Percentiles rank a stretch among this genome's conserved stretches.
These are phyloP conservation scores for Coniferiporia sulphurascens DNA, from an alignment of 1,284 basidiomycete genomes.

Conservation along the genomic window DNA sequence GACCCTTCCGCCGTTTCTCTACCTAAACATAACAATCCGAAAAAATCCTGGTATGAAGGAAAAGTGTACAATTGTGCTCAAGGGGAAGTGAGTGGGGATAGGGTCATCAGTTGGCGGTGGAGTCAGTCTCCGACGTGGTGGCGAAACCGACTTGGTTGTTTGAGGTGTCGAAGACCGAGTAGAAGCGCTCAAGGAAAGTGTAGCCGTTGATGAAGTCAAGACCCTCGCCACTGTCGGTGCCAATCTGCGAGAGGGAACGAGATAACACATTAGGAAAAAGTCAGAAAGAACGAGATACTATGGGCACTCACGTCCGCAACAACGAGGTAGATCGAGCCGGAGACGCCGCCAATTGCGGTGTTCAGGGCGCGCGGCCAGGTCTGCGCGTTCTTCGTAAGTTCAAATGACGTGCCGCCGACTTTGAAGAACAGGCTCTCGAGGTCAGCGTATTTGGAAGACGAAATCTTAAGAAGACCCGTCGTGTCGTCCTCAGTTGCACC, in stretches of 20 bases:
- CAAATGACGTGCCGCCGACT: constrained; percentile 17
- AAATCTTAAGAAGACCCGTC: constrained; percentile 18
- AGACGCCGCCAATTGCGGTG: constrained; percentile 16
- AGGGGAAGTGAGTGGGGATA: neutral
- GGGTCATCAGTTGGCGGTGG: neutral
- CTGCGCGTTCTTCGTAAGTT: constrained; percentile 21
- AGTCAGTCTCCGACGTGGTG: constrained; percentile 17
- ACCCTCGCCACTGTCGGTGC: neutral
- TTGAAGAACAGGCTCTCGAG: constrained; percentile 19
- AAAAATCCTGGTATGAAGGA: neutral
- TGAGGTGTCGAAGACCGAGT: constrained; percentile 19
- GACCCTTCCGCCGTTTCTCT: neutral
- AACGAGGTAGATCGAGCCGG: constrained; percentile 18
- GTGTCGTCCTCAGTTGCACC: constrained; percentile 13
- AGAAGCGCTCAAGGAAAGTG: constrained; percentile 20
- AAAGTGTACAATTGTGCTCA: neutral
- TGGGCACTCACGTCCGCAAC: constrained; percentile 6
- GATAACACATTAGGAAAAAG: neutral
- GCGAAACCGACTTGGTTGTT: constrained; percentile 20
- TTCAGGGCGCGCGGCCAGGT: constrained; percentile 18
- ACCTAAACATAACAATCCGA: neutral
- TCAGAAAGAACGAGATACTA: neutral
- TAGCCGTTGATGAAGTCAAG: constrained; percentile 21
- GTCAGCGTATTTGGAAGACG: constrained; percentile 8
- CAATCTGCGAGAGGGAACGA: constrained; percentile 3